Evolutionary conservation across 805 yeast species (phyloP).

Genomic region (Metschnikowia vanudenii): DNA sequence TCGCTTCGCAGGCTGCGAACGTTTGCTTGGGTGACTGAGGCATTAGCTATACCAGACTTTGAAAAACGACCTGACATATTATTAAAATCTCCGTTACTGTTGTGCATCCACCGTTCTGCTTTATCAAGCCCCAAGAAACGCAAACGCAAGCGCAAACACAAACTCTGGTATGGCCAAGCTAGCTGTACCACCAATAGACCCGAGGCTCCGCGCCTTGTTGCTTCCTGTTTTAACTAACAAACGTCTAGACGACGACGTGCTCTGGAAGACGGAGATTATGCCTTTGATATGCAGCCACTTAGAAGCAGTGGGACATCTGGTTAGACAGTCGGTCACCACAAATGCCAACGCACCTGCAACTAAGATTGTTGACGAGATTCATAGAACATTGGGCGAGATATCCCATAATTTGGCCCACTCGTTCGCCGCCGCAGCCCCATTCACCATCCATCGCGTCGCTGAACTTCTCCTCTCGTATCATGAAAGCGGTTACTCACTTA

Average conservation of each 20-base stretch:
- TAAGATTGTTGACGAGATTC: slow-evolving; percentile 7
- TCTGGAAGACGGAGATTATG: slow-evolving; percentile 12
- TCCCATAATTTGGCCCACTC: slow-evolving; percentile 26
- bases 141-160: background rate
- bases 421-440: slow-evolving; percentile 22
- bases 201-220: slow-evolving; percentile 11
- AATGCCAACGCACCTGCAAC: slow-evolving; percentile 12
- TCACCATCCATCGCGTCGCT: slow-evolving; percentile 18
- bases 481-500: slow-evolving; percentile 17
- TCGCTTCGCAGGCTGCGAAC: slow-evolving; percentile 3
- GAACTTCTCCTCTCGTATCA: slow-evolving; percentile 16
- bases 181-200: slow-evolving; percentile 10
- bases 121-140: too few species aligned
- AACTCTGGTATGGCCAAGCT: slow-evolving; percentile 17
- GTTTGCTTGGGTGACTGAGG: background rate
- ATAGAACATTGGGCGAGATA: slow-evolving; percentile 7
- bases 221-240: slow-evolving; percentile 13
- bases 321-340: slow-evolving; percentile 6
- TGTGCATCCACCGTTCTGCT: too few species aligned
- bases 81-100: too few species aligned
- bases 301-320: slow-evolving; percentile 7
- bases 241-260: slow-evolving; percentile 14
- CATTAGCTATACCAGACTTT: too few species aligned
- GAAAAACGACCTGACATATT: too few species aligned
- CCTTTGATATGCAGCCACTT: slow-evolving; percentile 11